Conservation (phyloP, 2,329 filamentous ascomycete species). For the Pyrenochaeta sp. region DNA sequence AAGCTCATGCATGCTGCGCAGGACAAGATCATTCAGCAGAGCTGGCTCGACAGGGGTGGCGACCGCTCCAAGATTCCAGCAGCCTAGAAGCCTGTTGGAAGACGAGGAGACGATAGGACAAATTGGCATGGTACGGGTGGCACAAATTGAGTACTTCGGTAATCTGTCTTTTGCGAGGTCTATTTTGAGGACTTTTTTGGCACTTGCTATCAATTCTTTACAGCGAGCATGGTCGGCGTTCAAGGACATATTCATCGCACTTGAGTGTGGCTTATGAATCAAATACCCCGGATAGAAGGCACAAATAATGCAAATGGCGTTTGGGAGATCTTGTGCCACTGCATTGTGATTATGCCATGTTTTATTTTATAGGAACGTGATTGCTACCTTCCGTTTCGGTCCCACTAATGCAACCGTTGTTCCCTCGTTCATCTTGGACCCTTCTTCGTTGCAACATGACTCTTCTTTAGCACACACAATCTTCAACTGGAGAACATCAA, state of each 20-base stretch:
- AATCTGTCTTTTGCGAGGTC: neutral
- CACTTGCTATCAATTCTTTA: slow-evolving; percentile 1
- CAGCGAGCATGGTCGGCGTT: slow-evolving; percentile 20
- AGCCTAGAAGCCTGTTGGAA: slow-evolving; percentile 47
- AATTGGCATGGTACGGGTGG: no score
- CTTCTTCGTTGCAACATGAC: no score
- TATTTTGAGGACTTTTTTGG: neutral
- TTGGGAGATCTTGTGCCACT: neutral
- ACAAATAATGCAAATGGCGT: slow-evolving; percentile 7
- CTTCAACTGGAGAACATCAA: no score
- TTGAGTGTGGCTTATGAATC: slow-evolving; percentile 3
- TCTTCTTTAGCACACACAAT: no score
- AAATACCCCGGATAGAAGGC: slow-evolving; percentile 18
- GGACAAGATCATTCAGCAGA: slow-evolving; percentile 75
- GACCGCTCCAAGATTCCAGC: slow-evolving; percentile 74
- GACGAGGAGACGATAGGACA: no score
- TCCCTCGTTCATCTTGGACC: no score
- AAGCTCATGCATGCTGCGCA: slow-evolving; percentile 81
- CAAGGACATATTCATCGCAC: slow-evolving; percentile 1
- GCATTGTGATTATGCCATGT: neutral
- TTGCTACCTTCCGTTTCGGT: no score
- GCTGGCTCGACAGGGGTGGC: slow-evolving; percentile 77
- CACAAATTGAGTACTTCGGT: neutral
- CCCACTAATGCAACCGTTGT: no score
- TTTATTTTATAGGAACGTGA: neutral